These are phyloP conservation scores for Hemisphaericaspora xylanilytica DNA, from an alignment of 1,139 yeast species.

Conservation along the genomic window DNA sequence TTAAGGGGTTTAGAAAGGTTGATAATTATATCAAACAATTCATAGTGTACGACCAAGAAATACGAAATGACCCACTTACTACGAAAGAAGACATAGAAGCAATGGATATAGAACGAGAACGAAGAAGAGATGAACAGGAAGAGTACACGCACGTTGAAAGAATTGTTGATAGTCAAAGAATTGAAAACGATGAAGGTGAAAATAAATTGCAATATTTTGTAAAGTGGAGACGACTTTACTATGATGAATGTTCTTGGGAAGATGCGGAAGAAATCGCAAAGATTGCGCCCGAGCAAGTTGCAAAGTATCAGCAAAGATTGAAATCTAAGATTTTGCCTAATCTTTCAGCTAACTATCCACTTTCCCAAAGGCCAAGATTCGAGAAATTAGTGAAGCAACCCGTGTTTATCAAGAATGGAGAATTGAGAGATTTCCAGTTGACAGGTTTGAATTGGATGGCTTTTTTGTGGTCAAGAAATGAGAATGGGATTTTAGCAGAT, in stretches of 20 bases:
- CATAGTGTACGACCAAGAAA: slow-evolving; percentile 69
- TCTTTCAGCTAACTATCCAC: slow-evolving; percentile 73
- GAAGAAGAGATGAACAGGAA: slow-evolving; percentile 76
- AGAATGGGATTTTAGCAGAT: slow-evolving; percentile 96
- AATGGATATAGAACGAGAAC: slow-evolving; percentile 86
- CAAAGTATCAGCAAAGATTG: slow-evolving; percentile 75
- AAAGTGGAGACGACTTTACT: slow-evolving; percentile 91
- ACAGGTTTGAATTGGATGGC: slow-evolving; percentile 99
- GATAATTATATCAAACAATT: slow-evolving; percentile 87
- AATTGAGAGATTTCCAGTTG: slow-evolving; percentile 91
- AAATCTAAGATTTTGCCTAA: slow-evolving; percentile 85
- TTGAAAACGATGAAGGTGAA: slow-evolving; percentile 51
- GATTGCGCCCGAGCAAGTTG: slow-evolving; percentile 80
- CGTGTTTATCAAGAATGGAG: slow-evolving; percentile 84
- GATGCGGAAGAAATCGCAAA: slow-evolving; percentile 83
- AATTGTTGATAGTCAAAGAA: slow-evolving; percentile 82
- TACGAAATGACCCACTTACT: slow-evolving; percentile 74
- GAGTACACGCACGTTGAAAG: slow-evolving; percentile 88
- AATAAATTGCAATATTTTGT: slow-evolving; percentile 77
- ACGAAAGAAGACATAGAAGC: slow-evolving; percentile 90
- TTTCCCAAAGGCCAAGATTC: slow-evolving; percentile 74
- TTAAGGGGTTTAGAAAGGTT: slow-evolving; percentile 77
- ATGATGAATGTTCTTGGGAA: slow-evolving; percentile 98
- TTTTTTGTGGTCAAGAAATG: slow-evolving; percentile 94
- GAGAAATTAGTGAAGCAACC: slow-evolving; percentile 89